phyloP scores from a whole-genome alignment of 2,329 filamentous ascomycete species.

The Fusarium clavum region DNA sequence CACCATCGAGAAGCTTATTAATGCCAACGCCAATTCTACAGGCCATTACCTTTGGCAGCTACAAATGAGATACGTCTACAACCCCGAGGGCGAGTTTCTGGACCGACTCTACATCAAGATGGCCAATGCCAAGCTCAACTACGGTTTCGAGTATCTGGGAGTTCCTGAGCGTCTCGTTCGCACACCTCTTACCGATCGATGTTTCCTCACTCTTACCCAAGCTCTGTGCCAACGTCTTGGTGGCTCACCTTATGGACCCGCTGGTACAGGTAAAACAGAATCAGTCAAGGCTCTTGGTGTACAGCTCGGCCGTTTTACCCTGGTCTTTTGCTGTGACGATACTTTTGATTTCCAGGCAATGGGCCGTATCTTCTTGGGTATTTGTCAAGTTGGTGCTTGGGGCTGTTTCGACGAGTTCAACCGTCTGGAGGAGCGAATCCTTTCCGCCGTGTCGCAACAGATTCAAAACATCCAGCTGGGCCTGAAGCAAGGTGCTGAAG shows the following conservation, averaged over 20 bases:
- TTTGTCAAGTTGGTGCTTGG: conserved; percentile 99
- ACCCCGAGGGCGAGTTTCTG: conserved; percentile 80
- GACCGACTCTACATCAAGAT: conserved; percentile 91
- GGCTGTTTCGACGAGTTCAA: conserved; percentile 99
- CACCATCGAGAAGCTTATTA: conserved; percentile 86
- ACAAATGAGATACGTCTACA: conserved; percentile 97
- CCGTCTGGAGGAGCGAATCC: conserved; percentile 94
- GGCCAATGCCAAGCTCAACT: conserved; percentile 94
- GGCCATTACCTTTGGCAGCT: conserved; percentile 93
- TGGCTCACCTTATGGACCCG: conserved; percentile 96
- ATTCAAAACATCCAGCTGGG: conserved; percentile 99
- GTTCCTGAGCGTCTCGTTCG: conserved; percentile 96
- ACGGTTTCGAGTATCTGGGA: conserved; percentile 98
- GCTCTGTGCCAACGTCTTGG: conserved; percentile 94
- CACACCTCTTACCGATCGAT: conserved; percentile 96
- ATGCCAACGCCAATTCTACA: conserved; percentile 77
- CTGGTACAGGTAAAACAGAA: conserved; percentile 98
- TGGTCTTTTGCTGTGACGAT: conserved; percentile 99
- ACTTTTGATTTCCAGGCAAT: conserved; percentile 99
- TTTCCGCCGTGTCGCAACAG: conserved; percentile 98
- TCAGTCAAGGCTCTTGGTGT: conserved; percentile 98
- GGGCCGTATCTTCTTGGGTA: conserved; percentile 98
- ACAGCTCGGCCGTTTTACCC: conserved; percentile 94
- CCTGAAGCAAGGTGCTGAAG: conserved; percentile 83
- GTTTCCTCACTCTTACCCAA: conserved; percentile 97